Percentiles rank a stretch among this genome's conserved stretches.
Conservation (phyloP, 2,329 filamentous ascomycete genomes). For the Talaromyces marneffei region DNA sequence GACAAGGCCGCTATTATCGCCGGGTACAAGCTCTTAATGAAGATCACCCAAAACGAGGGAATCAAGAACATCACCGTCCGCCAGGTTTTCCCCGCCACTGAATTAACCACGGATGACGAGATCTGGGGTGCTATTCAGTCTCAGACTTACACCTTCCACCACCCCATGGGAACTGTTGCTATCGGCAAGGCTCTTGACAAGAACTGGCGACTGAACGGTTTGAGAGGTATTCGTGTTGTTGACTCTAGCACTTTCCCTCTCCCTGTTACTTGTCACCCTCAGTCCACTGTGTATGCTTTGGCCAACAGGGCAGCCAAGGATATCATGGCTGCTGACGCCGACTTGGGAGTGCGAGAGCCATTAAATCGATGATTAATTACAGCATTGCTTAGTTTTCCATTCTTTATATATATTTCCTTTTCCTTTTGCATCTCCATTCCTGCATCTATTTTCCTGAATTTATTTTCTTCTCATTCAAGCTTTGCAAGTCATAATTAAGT, state of each 20-base stretch:
- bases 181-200: background rate
- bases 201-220: background rate
- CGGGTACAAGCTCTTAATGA: background rate
- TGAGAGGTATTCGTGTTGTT: background rate
- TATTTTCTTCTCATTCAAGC: no score
- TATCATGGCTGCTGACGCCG: background rate
- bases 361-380: background rate
- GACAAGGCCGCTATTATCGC: slow-evolving; percentile 27
- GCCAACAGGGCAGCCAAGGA: background rate
- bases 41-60: background rate
- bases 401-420: background rate
- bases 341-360: background rate
- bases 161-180: background rate
- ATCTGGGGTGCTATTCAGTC: background rate
- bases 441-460: background rate
- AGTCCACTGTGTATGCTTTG: background rate
- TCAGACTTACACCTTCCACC: background rate
- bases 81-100: background rate
- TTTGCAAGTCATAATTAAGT: background rate
- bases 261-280: background rate
- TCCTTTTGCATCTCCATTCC: background rate
- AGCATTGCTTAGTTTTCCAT: background rate
- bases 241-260: background rate
- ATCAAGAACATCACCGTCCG: background rate
- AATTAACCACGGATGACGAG: background rate